Evolutionary conservation across 2,329 filamentous ascomycete genomes (phyloP), one percentile per base, ranked within the genome.

Genomic region (Anthostomella pinea): DNA sequence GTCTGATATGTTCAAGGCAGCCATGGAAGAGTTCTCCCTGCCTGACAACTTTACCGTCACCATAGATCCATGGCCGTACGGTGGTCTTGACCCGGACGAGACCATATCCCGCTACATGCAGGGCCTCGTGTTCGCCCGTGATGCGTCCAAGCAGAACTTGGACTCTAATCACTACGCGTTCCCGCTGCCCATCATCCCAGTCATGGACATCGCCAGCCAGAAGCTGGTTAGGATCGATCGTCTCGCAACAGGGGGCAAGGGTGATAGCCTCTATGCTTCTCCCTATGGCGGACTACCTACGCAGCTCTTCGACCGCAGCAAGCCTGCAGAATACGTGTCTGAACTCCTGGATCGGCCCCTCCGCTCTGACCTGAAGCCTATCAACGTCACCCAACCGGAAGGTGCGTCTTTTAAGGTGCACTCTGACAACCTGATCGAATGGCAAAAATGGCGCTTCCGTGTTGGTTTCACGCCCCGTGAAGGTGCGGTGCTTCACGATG

Each of bases 21-120:
- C 70, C 34, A 57, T 75, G 52, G 55, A 65, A 15, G 68, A 73
- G 46, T 69, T 74, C 34, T 48, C 53, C 4, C 53, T 75, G 9
- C 70, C 71, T 4, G 61, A 68, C 18, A 64, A 65, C 47, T 69
- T 70, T 33, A 45, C 52, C 22, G 52, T 71, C 33, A 61, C 59
- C 10, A 69, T 72, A 45, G 69, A 73, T 77, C 44, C 75, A 0
- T 89, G 84, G 85, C 86, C 86, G 23, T 89, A 87, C 45, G 70
- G 70, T 6, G 66, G 66, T 3, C 56, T 60, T 1, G 65, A 68
- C 37, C 53, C 52, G 4, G 62, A 65, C 4, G 65, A 67, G 30
- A 55, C 60, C 15, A 52, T 60, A 3, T 62, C 64, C 5, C 65
- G 69, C 11, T 66, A 64, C 35, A 70, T 75, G 65, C 69, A 73